phyloP scores from a whole-genome alignment of 768 basidiomycete species.

The Phanerochaete carnosa region DNA sequence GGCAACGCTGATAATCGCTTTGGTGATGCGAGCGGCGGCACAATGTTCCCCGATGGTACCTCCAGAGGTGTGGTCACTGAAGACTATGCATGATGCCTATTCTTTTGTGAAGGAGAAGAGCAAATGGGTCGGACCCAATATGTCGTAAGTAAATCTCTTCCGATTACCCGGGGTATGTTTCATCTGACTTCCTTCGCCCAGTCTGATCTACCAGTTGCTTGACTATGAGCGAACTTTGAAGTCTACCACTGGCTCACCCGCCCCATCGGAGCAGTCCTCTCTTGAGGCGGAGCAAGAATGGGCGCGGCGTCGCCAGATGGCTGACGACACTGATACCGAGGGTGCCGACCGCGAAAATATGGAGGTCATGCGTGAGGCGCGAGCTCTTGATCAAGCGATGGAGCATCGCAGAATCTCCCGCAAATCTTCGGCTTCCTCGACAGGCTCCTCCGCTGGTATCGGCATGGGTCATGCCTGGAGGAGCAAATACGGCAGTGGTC shows the following conservation, averaged over 20 bases:
- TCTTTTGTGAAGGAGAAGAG: conserved; percentile 87
- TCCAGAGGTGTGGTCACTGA: conserved; percentile 72
- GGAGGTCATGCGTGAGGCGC: conserved; percentile 73
- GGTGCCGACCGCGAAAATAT: conserved; percentile 52
- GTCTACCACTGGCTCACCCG: conserved; percentile 44
- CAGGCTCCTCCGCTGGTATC: conserved; percentile 37
- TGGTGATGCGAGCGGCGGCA: conserved; percentile 91
- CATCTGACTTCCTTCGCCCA: conserved; percentile 23
- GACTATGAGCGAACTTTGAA: conserved; percentile 83
- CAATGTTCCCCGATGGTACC: conserved; percentile 62
- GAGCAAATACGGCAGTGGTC: conserved; percentile 51
- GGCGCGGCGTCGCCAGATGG: conserved; percentile 60
- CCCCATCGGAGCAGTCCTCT: conserved; percentile 52
- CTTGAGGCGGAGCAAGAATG: conserved; percentile 72
- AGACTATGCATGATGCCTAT: conserved; percentile 90
- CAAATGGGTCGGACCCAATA: conserved; percentile 86
- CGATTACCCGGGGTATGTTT: conserved; percentile 13
- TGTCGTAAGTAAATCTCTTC: conserved; percentile 67
- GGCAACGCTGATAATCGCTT: conserved; percentile 85
- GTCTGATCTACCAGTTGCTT: conserved; percentile 89
- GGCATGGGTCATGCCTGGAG: conserved; percentile 68
- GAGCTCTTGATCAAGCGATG: conserved; percentile 83
- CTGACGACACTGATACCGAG: conserved; percentile 55
- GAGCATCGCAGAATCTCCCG: conserved; percentile 77
- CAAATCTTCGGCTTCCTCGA: conserved; percentile 64